These are phyloP conservation scores for Auricularia sp. DNA, from an alignment of 768 basidiomycete genomes.

Conservation along the genomic window DNA sequence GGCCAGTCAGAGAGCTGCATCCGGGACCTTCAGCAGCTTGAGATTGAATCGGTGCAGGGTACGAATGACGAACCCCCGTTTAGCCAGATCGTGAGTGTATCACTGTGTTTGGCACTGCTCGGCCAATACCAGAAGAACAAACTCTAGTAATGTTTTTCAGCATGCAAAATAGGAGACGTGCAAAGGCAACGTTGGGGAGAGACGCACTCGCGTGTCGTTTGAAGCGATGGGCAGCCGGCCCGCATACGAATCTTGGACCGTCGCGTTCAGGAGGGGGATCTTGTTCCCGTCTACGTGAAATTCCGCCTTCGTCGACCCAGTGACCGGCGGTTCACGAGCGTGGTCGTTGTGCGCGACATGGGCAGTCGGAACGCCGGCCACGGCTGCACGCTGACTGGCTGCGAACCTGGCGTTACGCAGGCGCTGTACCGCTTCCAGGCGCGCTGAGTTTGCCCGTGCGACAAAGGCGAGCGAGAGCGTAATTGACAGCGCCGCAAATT, in stretches of 20 bases:
- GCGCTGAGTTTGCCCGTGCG: too few relatives aligned
- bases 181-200: background rate
- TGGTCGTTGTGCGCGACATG: too few relatives aligned
- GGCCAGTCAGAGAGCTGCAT: background rate
- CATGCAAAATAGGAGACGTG: too few relatives aligned
- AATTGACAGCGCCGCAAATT: too few relatives aligned
- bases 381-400: too few relatives aligned
- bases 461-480: too few relatives aligned
- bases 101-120: background rate
- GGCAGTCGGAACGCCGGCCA: too few relatives aligned
- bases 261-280: background rate
- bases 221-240: background rate
- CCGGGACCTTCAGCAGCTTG: background rate
- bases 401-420: too few relatives aligned
- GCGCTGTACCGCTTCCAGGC: too few relatives aligned
- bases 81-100: conserved; percentile 5
- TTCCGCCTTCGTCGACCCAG: background rate
- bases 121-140: conserved; percentile 9
- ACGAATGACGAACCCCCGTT: conserved; percentile 1
- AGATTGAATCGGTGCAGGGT: background rate
- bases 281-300: background rate
- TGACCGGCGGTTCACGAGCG: too few relatives aligned
- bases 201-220: background rate
- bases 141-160: background rate
- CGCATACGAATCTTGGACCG: conserved; percentile 4